Conservation (phyloP, 2,329 filamentous ascomycete genomes). For the Claviceps fusiformis region DNA sequence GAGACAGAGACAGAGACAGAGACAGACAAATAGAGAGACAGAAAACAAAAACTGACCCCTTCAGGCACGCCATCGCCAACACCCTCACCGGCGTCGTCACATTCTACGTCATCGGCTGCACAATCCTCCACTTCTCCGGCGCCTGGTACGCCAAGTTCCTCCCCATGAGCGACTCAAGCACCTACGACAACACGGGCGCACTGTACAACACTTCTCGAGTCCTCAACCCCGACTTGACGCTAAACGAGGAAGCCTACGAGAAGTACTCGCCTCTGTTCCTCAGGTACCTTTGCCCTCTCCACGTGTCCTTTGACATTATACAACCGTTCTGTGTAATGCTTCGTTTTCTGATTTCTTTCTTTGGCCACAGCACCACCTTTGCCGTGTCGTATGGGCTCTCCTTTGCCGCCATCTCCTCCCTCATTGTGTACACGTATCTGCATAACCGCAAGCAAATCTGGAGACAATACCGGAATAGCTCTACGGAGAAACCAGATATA, state of each 20-base stretch:
- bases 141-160: slow-evolving; percentile 51
- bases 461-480: slow-evolving; percentile 46
- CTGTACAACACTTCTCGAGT: slow-evolving; percentile 52
- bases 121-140: slow-evolving; percentile 50
- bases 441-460: slow-evolving; percentile 56
- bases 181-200: slow-evolving; percentile 56
- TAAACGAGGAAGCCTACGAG: slow-evolving; percentile 51
- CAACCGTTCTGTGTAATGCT: not conserved
- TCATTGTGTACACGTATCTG: slow-evolving; percentile 54
- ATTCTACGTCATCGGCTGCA: slow-evolving; percentile 49
- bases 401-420: slow-evolving; percentile 56
- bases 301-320: not conserved
- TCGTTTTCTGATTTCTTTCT: not conserved
- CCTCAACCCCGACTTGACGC: slow-evolving; percentile 44
- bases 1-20: no score
- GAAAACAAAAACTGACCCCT: not conserved
- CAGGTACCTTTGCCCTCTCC: slow-evolving; percentile 21
- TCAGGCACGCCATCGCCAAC: slow-evolving; percentile 59
- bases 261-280: slow-evolving; percentile 56
- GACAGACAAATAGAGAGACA: not conserved
- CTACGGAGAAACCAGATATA: slow-evolving; percentile 45
- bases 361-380: slow-evolving; percentile 49
- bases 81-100: slow-evolving; percentile 52
- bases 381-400: slow-evolving; percentile 56
- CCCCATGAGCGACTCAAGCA: slow-evolving; percentile 55